Conservation (phyloP, 768 basidiomycete genomes). For the Pleurotus eryngii region DNA sequence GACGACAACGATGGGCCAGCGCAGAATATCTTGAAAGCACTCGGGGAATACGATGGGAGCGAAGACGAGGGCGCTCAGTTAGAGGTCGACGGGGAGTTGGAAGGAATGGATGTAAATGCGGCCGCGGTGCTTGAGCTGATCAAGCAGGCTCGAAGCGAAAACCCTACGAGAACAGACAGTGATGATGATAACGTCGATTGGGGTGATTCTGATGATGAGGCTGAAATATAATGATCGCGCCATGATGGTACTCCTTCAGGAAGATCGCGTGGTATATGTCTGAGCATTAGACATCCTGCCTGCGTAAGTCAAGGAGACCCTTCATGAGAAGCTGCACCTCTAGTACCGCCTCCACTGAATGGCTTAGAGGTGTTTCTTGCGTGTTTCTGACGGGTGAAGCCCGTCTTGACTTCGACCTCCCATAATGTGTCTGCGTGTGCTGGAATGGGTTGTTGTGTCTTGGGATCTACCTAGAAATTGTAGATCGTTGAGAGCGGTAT, state of each 20-base stretch:
- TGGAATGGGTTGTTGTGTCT: constrained; percentile 70
- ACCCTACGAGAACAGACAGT: constrained; percentile 11
- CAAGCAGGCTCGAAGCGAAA: constrained; percentile 28
- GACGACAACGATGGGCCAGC: constrained; percentile 19
- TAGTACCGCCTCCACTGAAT: constrained; percentile 69
- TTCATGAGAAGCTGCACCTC: constrained; percentile 85
- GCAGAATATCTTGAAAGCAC: constrained; percentile 32
- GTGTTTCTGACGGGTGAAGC: constrained; percentile 75
- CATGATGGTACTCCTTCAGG: not conserved
- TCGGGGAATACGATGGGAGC: constrained; percentile 43
- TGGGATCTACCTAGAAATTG: constrained; percentile 60
- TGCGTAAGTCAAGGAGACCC: constrained; percentile 72
- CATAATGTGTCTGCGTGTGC: constrained; percentile 80
- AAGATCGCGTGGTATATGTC: not conserved
- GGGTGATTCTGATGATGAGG: constrained; percentile 40
- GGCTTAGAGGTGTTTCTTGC: constrained; percentile 70
- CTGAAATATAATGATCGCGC: constrained; percentile 17
- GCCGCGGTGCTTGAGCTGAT: constrained; percentile 33
- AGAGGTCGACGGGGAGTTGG: constrained; percentile 30
- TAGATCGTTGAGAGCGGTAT: not conserved
- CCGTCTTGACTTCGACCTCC: constrained; percentile 88
- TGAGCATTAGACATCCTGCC: constrained; percentile 56
- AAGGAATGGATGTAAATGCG: constrained; percentile 29
- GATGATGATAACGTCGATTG: constrained; percentile 45
- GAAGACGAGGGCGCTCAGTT: constrained; percentile 19